phyloP scores from a whole-genome alignment of 23 red algal species.

The Pyropia haitanensis region DNA sequence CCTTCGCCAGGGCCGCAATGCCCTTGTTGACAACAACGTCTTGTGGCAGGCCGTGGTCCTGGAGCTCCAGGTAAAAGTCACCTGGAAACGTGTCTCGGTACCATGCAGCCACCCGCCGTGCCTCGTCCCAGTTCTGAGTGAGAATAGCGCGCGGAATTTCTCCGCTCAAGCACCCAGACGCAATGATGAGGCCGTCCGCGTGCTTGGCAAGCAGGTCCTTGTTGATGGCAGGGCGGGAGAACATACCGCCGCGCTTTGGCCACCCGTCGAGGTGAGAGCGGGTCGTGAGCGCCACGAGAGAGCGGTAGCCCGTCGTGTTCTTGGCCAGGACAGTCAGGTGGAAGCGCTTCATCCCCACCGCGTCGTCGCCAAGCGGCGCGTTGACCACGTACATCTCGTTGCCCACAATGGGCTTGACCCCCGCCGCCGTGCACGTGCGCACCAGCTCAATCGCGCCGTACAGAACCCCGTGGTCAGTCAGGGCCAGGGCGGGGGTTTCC shows the following conservation, averaged over 20 bases:
- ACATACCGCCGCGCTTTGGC: slow-evolving; percentile 48
- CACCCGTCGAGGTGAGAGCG: slow-evolving; percentile 66
- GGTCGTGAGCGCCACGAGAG: slow-evolving; percentile 74
- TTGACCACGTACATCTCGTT: slow-evolving; percentile 96
- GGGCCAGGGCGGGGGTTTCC: slow-evolving; percentile 67
- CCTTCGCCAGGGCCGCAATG: slow-evolving; percentile 32
- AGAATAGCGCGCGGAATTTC: slow-evolving; percentile 76
- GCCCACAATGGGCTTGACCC: slow-evolving; percentile 86
- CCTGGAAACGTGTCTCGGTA: slow-evolving; percentile 86
- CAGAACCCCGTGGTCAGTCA: slow-evolving; percentile 92
- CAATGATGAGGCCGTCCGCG: slow-evolving; percentile 82
- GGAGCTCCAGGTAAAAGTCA: slow-evolving; percentile 92
- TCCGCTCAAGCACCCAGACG: slow-evolving; percentile 69
- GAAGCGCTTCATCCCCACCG: slow-evolving; percentile 21
- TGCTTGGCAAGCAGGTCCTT: slow-evolving; percentile 76
- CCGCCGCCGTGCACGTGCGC: slow-evolving; percentile 26
- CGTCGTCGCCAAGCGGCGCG: slow-evolving; percentile 1
- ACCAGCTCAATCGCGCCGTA: slow-evolving; percentile 82
- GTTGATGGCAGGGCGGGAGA: slow-evolving; percentile 76
- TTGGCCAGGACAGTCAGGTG: slow-evolving; percentile 91
- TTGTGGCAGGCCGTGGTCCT: slow-evolving; percentile 79
- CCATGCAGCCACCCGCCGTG: slow-evolving; percentile 65
- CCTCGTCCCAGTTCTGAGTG: slow-evolving; percentile 37
- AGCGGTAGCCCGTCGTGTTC: slow-evolving; percentile 75
- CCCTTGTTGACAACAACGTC: slow-evolving; percentile 59